Base-by-base conservation (phyloP, 2,329 filamentous ascomycete species). In the Fusarium globosum region DNA sequence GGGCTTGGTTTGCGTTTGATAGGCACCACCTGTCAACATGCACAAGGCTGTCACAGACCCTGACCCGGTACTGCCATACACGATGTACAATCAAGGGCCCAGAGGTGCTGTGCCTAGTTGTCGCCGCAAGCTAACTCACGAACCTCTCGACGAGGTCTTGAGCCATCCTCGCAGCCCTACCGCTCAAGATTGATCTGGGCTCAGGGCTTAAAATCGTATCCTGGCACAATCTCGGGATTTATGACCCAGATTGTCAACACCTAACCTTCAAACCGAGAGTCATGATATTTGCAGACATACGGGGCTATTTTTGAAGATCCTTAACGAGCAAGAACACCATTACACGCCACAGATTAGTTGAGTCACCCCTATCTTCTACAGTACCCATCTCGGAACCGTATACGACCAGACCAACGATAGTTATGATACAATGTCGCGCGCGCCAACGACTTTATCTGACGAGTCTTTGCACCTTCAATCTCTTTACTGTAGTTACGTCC, bases 401-500 rank as follows among this genome's bases (percentile, higher is more conserved):
- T 73, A 73, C 52, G 51, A 65, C 65, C 65, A 77, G 45, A 63
- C 72, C 71, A 78, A 76, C 70, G 68, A 75, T 61, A 69, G 65
- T 61, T 49, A 73, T 73, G 69, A 72, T 73, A 75, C 73, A 74
- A 73, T 61, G 65, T 72, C 62, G 63, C 73, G 75, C 72, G 74
- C 68, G 70, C 68, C 63, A 66, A 68, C 65, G 57, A 65, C 55
- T 64, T 57, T 61, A 75, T 78, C 76, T 79, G 76, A 76, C 77
- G 73, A 78, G 76, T 68, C 74, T 72, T 65, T 71, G 76, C 71
- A 69, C 76, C 77, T 79, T 68, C 75, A 78, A 79, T 79, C 74
- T 79, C 78, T 78, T 65, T 70, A 68, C 70, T 79, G 76, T 75
- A 78, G 65, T 71, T 71, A 71, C 75, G 78, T 79, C 78, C 78